Evolutionary conservation across 352 stramenopile genomes (phyloP).

Genomic region (Globisporangium cystogenes): DNA sequence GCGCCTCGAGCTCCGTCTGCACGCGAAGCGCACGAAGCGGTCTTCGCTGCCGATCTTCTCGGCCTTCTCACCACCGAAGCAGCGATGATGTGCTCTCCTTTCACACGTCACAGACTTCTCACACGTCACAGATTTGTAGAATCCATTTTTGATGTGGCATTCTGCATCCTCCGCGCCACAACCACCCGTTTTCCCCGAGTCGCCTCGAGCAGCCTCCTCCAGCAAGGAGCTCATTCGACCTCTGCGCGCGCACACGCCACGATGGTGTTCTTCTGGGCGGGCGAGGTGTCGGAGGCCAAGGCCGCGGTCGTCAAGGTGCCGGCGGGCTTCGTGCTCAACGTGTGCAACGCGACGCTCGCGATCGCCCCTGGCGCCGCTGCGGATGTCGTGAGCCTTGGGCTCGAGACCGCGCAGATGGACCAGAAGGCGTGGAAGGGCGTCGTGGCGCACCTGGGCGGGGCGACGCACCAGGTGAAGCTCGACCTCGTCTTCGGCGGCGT

Average conservation of each 20-base stretch:
- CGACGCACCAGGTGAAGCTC: constrained; percentile 58
- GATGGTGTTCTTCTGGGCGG: constrained; percentile 58
- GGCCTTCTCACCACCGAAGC: constrained; percentile 15
- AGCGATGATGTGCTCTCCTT: too few species aligned
- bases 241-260: too few species aligned
- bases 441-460: constrained; percentile 47
- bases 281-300: constrained; percentile 53
- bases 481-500: constrained; percentile 64
- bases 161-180: too few species aligned
- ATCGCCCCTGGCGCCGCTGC: constrained; percentile 3
- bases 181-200: too few species aligned
- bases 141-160: too few species aligned
- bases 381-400: constrained; percentile 32
- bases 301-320: constrained; percentile 40
- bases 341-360: constrained; percentile 42
- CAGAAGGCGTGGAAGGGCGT: constrained; percentile 55
- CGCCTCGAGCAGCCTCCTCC: too few species aligned
- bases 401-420: constrained; percentile 70
- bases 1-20: constrained; percentile 35
- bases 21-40: constrained; percentile 42
- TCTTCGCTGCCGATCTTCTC: constrained; percentile 48
- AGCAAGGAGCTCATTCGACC: too few species aligned
- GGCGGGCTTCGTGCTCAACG: constrained; percentile 57
- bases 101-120: too few species aligned
- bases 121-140: too few species aligned